Evolutionary conservation across 2,329 filamentous ascomycete species (phyloP).

Genomic region (Fusarium redolens): DNA sequence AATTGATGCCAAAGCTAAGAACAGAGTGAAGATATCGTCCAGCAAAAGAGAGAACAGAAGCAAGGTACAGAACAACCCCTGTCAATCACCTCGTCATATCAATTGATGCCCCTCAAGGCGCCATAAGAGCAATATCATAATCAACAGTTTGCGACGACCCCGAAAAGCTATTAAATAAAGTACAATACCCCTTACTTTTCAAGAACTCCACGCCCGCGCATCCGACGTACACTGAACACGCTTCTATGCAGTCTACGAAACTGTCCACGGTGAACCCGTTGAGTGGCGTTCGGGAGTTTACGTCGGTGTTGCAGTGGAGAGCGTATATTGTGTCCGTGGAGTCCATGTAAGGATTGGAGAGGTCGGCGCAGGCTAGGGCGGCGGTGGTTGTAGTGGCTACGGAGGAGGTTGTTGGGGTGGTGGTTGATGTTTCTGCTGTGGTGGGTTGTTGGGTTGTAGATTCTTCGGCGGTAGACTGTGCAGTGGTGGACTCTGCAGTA

Average conservation of each 20-base stretch:
- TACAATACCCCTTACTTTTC: too few relatives aligned
- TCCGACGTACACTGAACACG: neutral
- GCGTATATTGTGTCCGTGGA: neutral
- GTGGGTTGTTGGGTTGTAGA: neutral
- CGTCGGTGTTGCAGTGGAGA: neutral
- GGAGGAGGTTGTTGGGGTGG: neutral
- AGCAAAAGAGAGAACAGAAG: neutral
- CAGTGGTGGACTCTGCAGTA: rapidly evolving
- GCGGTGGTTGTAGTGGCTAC: neutral
- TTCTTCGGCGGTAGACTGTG: neutral
- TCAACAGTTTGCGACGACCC: too few relatives aligned
- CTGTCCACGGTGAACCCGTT: neutral
- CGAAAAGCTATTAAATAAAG: neutral
- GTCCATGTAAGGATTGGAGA: neutral
- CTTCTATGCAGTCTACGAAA: neutral
- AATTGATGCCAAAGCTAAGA: too few relatives aligned
- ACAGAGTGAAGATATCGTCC: too few relatives aligned
- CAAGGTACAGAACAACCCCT: neutral
- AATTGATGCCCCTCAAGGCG: neutral
- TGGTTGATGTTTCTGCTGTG: neutral
- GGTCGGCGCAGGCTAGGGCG: neutral
- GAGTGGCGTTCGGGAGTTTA: too few relatives aligned
- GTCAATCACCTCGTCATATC: neutral
- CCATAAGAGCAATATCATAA: neutral
- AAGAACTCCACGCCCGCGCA: neutral